Evolutionary conservation across 306 rosid genomes (phyloP).

Genomic region (Senna siamea): DNA sequence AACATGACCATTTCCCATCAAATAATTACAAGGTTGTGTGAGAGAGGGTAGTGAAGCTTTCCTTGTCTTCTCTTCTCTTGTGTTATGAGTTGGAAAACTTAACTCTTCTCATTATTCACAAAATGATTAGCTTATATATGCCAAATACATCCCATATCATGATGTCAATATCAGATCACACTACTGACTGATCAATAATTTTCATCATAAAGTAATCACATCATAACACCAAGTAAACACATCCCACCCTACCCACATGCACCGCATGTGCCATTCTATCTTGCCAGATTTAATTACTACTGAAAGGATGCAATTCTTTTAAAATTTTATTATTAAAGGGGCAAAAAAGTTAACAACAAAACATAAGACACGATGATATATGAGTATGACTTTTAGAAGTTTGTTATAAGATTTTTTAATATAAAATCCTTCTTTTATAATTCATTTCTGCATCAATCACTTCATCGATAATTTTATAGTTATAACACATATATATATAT

Average conservation of each 20-base stretch:
- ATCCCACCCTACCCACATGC: conserved; percentile 3
- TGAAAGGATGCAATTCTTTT: no score
- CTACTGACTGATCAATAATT: background rate
- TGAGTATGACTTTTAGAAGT: no score
- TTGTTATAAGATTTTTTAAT: no score
- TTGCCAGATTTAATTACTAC: background rate
- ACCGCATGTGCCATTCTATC: conserved; percentile 25
- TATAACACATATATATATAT: no score
- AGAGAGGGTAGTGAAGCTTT: background rate
- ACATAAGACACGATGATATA: no score
- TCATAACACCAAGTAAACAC: background rate
- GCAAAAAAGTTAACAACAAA: no score
- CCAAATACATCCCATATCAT: background rate
- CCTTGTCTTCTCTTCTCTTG: background rate
- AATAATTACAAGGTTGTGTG: background rate
- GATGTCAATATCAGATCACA: background rate
- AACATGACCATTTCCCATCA: background rate
- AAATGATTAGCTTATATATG: background rate
- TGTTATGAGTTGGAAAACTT: background rate
- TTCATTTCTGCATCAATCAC: no score
- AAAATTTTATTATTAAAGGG: no score
- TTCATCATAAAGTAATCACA: background rate
- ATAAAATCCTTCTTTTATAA: no score
- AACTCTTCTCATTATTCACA: background rate
- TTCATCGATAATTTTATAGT: no score